These are phyloP conservation scores for Solanum pinnatisectum DNA, from an alignment of 257 asterid genomes.

Conservation along the genomic window DNA sequence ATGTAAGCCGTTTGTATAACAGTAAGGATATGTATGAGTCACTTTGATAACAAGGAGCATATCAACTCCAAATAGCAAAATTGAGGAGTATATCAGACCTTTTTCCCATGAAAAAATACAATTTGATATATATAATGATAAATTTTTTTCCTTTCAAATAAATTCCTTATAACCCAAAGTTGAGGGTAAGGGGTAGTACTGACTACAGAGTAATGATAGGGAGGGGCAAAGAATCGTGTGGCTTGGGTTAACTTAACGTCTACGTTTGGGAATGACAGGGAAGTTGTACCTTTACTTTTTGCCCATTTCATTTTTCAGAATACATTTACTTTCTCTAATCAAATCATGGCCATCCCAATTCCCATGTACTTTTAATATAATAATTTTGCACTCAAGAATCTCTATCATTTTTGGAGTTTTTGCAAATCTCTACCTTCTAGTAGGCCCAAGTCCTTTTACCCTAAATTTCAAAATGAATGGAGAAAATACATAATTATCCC, in stretches of 20 bases:
- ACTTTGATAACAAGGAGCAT: rapidly evolving
- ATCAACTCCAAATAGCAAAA: rapidly evolving
- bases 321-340: neutral
- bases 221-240: neutral
- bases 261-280: neutral
- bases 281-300: neutral
- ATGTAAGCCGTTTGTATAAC: no score
- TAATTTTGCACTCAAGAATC: neutral
- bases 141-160: neutral
- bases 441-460: neutral
- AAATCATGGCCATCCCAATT: neutral
- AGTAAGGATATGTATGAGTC: no score
- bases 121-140: neutral
- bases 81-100: no score
- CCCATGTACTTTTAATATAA: neutral
- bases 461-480: no score
- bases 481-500: no score
- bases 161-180: neutral
- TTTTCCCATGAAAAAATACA: no score
- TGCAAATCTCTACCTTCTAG: neutral
- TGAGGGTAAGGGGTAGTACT: neutral
- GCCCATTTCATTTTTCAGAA: neutral
- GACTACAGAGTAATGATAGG: neutral
- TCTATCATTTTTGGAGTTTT: neutral
- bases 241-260: neutral